A percentile compares a stretch with the other conserved stretches of the same genome.
Evolutionary conservation across 495 filamentous ascomycete species (phyloP).

Genomic region (Lindgomyces ingoldianus): DNA sequence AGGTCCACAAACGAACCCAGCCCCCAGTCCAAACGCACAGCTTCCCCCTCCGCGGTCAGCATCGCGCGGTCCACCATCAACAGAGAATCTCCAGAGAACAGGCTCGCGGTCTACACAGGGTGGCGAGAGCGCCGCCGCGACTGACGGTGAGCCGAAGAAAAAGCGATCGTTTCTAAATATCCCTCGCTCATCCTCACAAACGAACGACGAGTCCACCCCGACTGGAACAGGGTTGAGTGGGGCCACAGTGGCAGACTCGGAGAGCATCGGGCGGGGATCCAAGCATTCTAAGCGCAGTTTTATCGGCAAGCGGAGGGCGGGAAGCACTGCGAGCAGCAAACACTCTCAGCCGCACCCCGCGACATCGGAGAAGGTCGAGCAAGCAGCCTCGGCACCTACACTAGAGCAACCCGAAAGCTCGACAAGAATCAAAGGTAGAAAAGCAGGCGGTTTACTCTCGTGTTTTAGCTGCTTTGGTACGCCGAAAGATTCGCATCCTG

Average conservation of each 20-base stretch:
- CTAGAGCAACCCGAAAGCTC: constrained; percentile 41
- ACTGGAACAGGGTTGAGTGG: constrained; percentile 64
- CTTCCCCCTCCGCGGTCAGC: constrained; percentile 32
- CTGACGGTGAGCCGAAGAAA: constrained; percentile 30
- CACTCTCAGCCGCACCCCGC: constrained; percentile 52
- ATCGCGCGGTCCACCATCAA: constrained; percentile 29
- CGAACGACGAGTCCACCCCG: constrained; percentile 27
- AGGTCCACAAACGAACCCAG: constrained; percentile 4
- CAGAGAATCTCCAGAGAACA: constrained; percentile 23
- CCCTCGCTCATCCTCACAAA: constrained; percentile 32
- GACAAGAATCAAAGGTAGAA: constrained; percentile 58
- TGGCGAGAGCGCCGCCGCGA: constrained; percentile 6
- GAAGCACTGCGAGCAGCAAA: constrained; percentile 67
- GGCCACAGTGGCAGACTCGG: constrained; percentile 61
- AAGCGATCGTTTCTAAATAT: constrained; percentile 40
- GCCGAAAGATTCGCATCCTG: constrained; percentile 62
- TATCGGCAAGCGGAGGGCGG: constrained; percentile 64
- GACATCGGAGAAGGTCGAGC: constrained; percentile 38
- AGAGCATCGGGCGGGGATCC: constrained; percentile 63
- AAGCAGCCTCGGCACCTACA: constrained; percentile 44
- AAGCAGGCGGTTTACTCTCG: constrained; percentile 63
- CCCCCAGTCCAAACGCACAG: constrained; percentile 10
- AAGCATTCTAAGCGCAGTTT: constrained; percentile 36
- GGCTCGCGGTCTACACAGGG: constrained; percentile 26
- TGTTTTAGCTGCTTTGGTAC: constrained; percentile 80